A percentile compares a stretch with the other conserved stretches of the same genome.
These are phyloP conservation scores for Botryotinia convoluta DNA, from an alignment of 2,329 filamentous ascomycete species.

Conservation along the genomic window DNA sequence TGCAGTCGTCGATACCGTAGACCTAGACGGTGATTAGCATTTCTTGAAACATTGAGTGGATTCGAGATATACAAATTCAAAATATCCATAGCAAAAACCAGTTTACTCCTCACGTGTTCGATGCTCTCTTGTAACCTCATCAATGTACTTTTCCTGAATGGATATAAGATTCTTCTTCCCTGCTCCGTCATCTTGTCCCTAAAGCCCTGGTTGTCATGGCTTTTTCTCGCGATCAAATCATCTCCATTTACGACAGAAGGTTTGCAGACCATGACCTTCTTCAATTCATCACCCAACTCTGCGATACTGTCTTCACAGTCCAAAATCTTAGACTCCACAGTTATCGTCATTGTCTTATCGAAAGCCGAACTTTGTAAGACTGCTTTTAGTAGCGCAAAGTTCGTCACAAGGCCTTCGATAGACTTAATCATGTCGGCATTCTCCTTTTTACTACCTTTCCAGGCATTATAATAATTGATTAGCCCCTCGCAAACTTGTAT, in stretches of 20 bases:
- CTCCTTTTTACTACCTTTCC: slow-evolving; percentile 18
- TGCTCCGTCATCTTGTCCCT: slow-evolving; percentile 20
- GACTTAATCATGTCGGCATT: slow-evolving; percentile 12
- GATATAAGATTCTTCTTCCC: slow-evolving; percentile 23
- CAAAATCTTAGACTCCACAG: slow-evolving; percentile 9
- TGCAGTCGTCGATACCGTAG: slow-evolving; percentile 8
- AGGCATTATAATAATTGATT: slow-evolving; percentile 17
- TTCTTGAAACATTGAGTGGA: background rate
- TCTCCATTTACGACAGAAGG: background rate
- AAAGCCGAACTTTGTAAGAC: background rate
- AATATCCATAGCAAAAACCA: slow-evolving; percentile 21
- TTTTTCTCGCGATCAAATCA: background rate
- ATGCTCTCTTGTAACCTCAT: slow-evolving; percentile 22
- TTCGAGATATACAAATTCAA: slow-evolving; percentile 20
- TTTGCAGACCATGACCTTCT: slow-evolving; percentile 15
- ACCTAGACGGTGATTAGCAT: background rate
- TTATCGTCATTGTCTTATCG: background rate
- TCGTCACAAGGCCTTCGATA: slow-evolving; percentile 3
- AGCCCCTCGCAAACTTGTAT: slow-evolving; percentile 18
- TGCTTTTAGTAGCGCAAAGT: background rate
- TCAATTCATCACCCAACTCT: slow-evolving; percentile 13
- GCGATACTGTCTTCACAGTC: slow-evolving; percentile 16
- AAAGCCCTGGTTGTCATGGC: background rate
- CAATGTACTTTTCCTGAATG: slow-evolving; percentile 26
- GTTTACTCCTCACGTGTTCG: slow-evolving; percentile 18